phyloP scores from a whole-genome alignment of 2,329 filamentous ascomycete species.

The Malbranchea cinnamomea region DNA sequence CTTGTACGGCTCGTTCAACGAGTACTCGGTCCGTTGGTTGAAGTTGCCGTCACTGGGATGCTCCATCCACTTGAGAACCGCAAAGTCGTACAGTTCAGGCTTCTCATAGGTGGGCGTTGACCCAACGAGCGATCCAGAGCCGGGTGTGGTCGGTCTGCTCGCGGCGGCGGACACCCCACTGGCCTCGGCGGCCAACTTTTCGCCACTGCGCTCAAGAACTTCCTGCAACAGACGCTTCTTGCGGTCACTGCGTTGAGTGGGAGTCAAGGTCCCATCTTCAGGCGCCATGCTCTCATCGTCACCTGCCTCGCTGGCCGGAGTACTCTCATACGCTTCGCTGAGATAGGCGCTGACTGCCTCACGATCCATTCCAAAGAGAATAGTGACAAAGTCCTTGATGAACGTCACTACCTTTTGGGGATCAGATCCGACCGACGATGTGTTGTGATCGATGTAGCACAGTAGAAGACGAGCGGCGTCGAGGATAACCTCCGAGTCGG shows the following conservation, averaged over 20 bases:
- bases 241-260: conserved; percentile 55
- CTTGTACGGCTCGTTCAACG: conserved; percentile 63
- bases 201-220: conserved; percentile 65
- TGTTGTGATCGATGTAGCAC: conserved; percentile 32
- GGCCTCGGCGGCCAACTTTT: conserved; percentile 64
- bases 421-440: conserved; percentile 41
- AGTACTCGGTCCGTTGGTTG: conserved; percentile 44
- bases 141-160: conserved; percentile 81
- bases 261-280: conserved; percentile 62
- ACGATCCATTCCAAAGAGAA: conserved; percentile 61
- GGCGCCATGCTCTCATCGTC: conserved; percentile 53
- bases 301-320: conserved; percentile 60
- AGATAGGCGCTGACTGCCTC: conserved; percentile 53
- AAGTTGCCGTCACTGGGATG: conserved; percentile 41
- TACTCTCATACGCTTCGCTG: conserved; percentile 53
- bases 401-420: conserved; percentile 61
- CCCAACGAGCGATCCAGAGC: conserved; percentile 42
- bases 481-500: conserved; percentile 51
- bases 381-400: conserved; percentile 59
- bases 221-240: conserved; percentile 67
- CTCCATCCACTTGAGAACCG: conserved; percentile 43
- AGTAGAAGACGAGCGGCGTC: conserved; percentile 35
- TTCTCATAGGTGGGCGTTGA: conserved; percentile 18
- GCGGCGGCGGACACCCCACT: conserved; percentile 60
- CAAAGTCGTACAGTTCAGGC: conserved; percentile 34